Conservation (phyloP, 176 grass and related monocot species). For the Musa schizocarpa region DNA sequence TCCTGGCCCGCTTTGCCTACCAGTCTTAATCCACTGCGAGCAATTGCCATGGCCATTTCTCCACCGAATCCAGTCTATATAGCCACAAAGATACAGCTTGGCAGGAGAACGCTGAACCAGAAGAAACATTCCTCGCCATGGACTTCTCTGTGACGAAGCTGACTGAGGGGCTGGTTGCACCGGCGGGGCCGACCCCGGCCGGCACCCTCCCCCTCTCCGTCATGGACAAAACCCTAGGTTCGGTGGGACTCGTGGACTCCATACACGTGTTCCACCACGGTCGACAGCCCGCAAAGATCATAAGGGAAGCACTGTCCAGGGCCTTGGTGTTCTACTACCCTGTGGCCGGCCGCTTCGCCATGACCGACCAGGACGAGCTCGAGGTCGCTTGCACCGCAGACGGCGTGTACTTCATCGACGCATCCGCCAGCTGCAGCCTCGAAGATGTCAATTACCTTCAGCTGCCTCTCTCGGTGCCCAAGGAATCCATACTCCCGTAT, state of each 20-base stretch:
- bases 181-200: background rate
- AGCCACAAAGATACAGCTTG: background rate
- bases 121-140: background rate
- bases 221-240: background rate
- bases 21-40: too few relatives aligned
- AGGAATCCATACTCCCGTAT: conserved; percentile 50
- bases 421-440: conserved; percentile 45
- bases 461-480: conserved; percentile 64
- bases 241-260: background rate
- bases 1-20: too few relatives aligned
- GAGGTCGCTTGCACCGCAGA: conserved; percentile 59
- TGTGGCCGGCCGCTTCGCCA: background rate
- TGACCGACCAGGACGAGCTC: conserved; percentile 3
- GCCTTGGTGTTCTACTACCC: conserved; percentile 1
- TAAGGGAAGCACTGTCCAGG: conserved; percentile 1
- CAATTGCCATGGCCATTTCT: too few relatives aligned
- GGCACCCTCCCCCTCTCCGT: conserved; percentile 1
- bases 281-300: background rate
- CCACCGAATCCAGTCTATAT: background rate
- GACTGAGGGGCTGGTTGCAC: background rate
- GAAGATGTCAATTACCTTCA: conserved; percentile 68
- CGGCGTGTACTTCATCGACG: conserved; percentile 77
- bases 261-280: conserved; percentile 5
- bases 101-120: background rate
- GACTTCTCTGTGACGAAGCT: conserved; percentile 1